Conservation (phyloP, 2,329 filamentous ascomycete species). For the Ophiostoma sp. region DNA sequence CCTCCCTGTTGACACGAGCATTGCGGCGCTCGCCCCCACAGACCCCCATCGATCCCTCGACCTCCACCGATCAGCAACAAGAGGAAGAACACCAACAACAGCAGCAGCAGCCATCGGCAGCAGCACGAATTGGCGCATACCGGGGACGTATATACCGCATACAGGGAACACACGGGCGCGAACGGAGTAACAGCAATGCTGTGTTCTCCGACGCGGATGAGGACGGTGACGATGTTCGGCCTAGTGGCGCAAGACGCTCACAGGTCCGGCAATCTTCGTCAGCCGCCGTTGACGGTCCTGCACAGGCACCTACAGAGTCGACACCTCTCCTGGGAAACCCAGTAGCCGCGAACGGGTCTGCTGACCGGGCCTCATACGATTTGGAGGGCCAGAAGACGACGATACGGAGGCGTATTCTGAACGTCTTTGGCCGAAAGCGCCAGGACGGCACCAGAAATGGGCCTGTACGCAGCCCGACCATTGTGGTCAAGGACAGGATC, state of each 20-base stretch:
- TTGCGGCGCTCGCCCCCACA: slow-evolving; percentile 28
- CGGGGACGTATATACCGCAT: background rate
- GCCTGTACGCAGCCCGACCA: background rate
- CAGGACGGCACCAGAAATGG: background rate
- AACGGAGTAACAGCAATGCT: slow-evolving; percentile 8
- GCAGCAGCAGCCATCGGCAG: slow-evolving; percentile 26
- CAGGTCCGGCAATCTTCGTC: background rate
- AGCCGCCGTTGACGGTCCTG: background rate
- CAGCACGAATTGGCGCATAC: background rate
- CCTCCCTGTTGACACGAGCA: slow-evolving; percentile 28
- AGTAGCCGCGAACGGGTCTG: slow-evolving; percentile 36
- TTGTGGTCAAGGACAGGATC: slow-evolving; percentile 23
- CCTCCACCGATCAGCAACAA: slow-evolving; percentile 6
- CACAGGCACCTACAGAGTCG: slow-evolving; percentile 39
- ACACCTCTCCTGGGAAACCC: slow-evolving; percentile 48
- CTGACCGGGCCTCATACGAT: slow-evolving; percentile 38
- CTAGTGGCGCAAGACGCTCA: background rate
- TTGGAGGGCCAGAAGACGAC: slow-evolving; percentile 53
- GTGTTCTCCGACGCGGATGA: slow-evolving; percentile 27
- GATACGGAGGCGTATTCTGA: background rate
- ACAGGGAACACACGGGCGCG: background rate
- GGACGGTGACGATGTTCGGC: background rate
- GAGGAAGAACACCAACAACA: slow-evolving; percentile 32
- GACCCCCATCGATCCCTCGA: slow-evolving; percentile 43
- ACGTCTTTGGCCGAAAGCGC: slow-evolving; percentile 20